Base-by-base conservation (phyloP, 2,329 filamentous ascomycete genomes). In the Ophiostoma sp. region DNA sequence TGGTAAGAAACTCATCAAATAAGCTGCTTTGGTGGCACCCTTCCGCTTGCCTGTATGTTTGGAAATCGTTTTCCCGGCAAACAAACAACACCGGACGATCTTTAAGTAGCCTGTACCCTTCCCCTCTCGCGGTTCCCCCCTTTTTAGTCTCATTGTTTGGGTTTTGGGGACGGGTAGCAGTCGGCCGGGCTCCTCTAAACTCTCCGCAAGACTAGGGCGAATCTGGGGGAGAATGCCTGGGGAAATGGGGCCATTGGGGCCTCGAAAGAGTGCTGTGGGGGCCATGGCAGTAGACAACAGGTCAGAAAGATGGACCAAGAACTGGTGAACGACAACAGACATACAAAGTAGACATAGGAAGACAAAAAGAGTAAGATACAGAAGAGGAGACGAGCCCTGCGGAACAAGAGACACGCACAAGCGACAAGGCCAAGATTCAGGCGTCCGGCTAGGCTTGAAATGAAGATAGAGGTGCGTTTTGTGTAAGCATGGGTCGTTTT, bases 31-130 rank as follows among this genome's bases (percentile, higher is more conserved):
- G 19, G 64, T 52, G 48, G 63, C 28, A 36, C 48, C 25, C 12
- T 31, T 22, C 25, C 11, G 52, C 8, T 15, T 31, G 52, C 22
- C 12, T 57, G 52, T 57, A 9, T 57, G 25, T 69, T 70, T 70
- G 68, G 68, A 70, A 59, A 70, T 59, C 50, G 50, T 70, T 70
- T 55, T 70, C 68, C 68, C 68, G 66, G 28, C 28, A 50, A 52
- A 59, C 9, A 45, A 31, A 22, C 25, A 50, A 33, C 52, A 19
- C 12, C 3, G 9, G 33, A 19, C 31, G 59, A 42, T 36, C 57
- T 11, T 36, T 61, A 48, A 19, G 45, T 48, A 19, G 45, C 15
- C 45, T 28, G n/a, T 28, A n/a, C 22, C 9, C 52, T 55, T 55
- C 52, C 52, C 52, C 33, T 33, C 33, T 64, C 36, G 33, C 22